Conservation (phyloP, 148 eudicot genomes). For the Vaccinium myrtillus region DNA sequence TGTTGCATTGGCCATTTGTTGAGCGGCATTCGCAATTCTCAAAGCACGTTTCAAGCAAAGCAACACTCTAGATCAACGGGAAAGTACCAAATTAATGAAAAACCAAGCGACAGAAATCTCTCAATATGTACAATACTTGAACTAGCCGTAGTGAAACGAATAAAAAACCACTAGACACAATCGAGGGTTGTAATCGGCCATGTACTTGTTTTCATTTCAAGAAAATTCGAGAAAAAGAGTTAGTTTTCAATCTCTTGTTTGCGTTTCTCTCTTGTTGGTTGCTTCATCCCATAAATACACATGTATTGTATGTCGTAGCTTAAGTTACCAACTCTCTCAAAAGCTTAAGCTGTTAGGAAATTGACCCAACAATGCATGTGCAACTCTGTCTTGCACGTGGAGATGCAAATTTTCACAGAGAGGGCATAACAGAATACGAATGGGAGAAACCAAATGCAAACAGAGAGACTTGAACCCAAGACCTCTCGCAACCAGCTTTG, state of each 20-base stretch:
- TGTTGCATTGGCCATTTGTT: conserved; percentile 92
- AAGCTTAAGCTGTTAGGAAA: too few species aligned
- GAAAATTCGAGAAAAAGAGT: background rate
- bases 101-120: conserved; percentile 6
- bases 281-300: background rate
- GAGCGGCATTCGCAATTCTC: conserved; percentile 92
- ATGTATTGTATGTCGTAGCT: background rate
- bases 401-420: too few species aligned
- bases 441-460: too few species aligned
- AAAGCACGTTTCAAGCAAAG: conserved; percentile 97
- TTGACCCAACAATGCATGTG: too few species aligned
- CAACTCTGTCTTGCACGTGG: too few species aligned
- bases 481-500: too few species aligned
- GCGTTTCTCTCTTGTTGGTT: background rate
- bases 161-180: conserved; percentile 3
- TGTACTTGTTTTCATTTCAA: background rate
- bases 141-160: background rate
- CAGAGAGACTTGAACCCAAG: too few species aligned
- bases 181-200: background rate
- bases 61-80: conserved; percentile 58
- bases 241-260: background rate
- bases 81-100: conserved; percentile 14
- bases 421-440: too few species aligned
- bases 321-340: too few species aligned
- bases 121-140: background rate